Conservation (phyloP, 768 basidiomycete genomes). For the Rhodotorula toruloides region DNA sequence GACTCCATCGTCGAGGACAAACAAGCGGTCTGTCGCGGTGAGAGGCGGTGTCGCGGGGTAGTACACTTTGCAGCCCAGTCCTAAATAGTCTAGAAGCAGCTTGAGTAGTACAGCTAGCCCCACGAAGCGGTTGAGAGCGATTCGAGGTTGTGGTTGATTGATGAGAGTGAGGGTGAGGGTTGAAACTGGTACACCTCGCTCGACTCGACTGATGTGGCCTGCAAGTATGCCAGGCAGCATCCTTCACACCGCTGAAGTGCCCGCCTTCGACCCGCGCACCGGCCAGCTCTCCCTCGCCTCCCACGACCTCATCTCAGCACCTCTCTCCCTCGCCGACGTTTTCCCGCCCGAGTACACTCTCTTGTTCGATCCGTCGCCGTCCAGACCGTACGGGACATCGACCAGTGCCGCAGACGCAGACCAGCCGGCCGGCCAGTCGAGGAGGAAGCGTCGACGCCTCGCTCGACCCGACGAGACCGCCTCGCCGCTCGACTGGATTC, state of each 20-base stretch:
- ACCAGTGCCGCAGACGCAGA: neutral
- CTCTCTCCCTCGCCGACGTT: neutral
- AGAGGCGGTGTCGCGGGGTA: too few species aligned
- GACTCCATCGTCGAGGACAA: neutral
- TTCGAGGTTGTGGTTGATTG: too few species aligned
- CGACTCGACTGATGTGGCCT: too few species aligned
- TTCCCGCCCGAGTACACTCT: constrained; percentile 2
- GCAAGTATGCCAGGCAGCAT: neutral
- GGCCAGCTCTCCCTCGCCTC: constrained; percentile 13
- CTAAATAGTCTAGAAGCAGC: too few species aligned
- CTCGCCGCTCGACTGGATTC: constrained; percentile 15
- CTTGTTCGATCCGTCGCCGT: constrained; percentile 13
- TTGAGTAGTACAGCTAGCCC: too few species aligned
- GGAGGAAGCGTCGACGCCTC: constrained; percentile 4
- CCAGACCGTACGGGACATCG: too few species aligned
- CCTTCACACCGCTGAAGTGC: constrained; percentile 2
- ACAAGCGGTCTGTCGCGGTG: too few species aligned
- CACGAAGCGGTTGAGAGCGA: too few species aligned
- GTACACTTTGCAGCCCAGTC: too few species aligned
- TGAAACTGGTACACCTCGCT: too few species aligned
- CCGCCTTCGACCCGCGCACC: constrained; percentile 13
- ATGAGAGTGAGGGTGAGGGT: neutral
- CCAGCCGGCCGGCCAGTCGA: neutral
- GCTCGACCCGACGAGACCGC: constrained; percentile 1
- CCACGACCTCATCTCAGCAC: constrained; percentile 31